Base-by-base conservation (phyloP, 305 asterid genomes). In the Euphrasia arctica region DNA sequence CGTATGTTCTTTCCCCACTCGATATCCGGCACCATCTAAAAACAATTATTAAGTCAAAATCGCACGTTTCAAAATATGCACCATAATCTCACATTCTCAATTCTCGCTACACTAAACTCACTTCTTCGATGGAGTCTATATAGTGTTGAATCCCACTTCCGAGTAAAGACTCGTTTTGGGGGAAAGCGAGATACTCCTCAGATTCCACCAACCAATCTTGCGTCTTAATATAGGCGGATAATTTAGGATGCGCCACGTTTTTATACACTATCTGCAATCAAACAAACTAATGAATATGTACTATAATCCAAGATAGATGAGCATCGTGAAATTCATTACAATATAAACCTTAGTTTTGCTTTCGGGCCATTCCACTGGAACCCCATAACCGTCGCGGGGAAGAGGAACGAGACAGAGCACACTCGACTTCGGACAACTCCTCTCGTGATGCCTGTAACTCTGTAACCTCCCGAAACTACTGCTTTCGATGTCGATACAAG, bases 1-100 rank as follows among this genome's bases (percentile, higher is more conserved):
- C 88, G 95, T 42, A 89, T 87, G 69, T 92, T 89, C 72, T 85
- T 89, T 54, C 98, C 98, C 98, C 97, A 92, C 77, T 84, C 96
- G 58, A 92, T 86, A 81, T 92, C 97, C n/a, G 98, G 97, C 60
- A 80, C 98, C 96, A 92, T 89, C 98, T 92, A 76, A 63, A 68
- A 36, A 36, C 42, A 36, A 36, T 5, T 2, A 36, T 5, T 36
- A 36, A 0, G 9, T 6, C 6, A 47, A 70, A 77, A 62, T 72
- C 59, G n/a, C n/a, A n/a, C n/a, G n/a, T n/a, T n/a, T n/a, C n/a
- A n/a, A 72, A 74, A 62, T 62, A 66, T 59, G 61, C 49, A 43
- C 13, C 13, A 9, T 43, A 43, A 43, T 43, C 49, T 43, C 49
- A 43, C 13, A 43, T 43, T 10, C n/a, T n/a, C n/a, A n/a, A n/a